A percentile compares a stretch with the other conserved stretches of the same genome.
Evolutionary conservation across 225 moss, liverwort and hornwort species (phyloP).

Genomic region (Polytrichum commune): DNA sequence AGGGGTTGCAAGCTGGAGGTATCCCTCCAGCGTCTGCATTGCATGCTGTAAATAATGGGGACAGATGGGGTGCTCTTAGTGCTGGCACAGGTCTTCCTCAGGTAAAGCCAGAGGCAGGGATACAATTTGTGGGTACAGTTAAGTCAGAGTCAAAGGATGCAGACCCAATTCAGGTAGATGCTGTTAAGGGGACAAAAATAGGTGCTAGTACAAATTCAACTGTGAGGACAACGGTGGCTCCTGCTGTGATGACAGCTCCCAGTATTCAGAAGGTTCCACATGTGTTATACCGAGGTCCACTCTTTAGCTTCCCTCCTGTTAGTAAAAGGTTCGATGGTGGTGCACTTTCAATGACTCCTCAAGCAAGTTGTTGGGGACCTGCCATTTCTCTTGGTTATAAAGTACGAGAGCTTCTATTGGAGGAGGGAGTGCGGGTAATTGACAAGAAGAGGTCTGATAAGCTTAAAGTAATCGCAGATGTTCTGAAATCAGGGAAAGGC

Average conservation of each 20-base stretch:
- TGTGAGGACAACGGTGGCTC: constrained; percentile 39
- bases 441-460: constrained; percentile 79
- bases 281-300: constrained; percentile 71
- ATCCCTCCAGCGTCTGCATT: constrained; percentile 6
- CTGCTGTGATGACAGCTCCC: constrained; percentile 27
- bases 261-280: constrained; percentile 46
- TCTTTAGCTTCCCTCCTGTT: constrained; percentile 80
- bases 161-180: constrained; percentile 29
- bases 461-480: constrained; percentile 54
- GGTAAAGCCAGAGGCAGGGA: constrained; percentile 39
- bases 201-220: constrained; percentile 25
- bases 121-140: constrained; percentile 29
- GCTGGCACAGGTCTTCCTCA: constrained; percentile 29
- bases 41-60: constrained; percentile 33
- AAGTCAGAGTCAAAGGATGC: constrained; percentile 34
- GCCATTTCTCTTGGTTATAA: constrained; percentile 77
- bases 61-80: constrained; percentile 26
- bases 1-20: constrained; percentile 26
- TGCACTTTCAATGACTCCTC: constrained; percentile 53
- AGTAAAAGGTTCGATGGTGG: constrained; percentile 63
- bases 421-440: constrained; percentile 90
- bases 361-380: constrained; percentile 79
- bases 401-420: constrained; percentile 81
- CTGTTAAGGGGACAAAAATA: constrained; percentile 27
- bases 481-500: constrained; percentile 50